Conservation (phyloP, 23 red algal species). For the Cyanidioschyzon merolae region DNA sequence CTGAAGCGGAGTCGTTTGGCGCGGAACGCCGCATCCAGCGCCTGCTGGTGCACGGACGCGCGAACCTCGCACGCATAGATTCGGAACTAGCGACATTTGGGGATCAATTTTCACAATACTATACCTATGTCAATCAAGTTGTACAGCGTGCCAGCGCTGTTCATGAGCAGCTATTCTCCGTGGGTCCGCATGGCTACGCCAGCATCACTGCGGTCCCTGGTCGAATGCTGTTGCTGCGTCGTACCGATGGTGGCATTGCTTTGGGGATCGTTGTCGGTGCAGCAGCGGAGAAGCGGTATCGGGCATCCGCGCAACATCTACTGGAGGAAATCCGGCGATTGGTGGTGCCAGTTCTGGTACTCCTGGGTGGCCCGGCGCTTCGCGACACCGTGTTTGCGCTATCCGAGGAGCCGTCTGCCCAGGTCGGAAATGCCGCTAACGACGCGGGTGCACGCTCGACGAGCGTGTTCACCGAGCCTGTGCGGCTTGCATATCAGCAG, state of each 20-base stretch:
- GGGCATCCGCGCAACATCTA: neutral
- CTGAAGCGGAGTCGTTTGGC: slow-evolving; percentile 57
- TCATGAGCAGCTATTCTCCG: neutral
- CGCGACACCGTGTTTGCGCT: neutral
- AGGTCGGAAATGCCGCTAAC: neutral
- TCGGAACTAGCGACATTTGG: slow-evolving; percentile 12
- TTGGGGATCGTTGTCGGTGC: neutral
- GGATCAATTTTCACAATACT: neutral
- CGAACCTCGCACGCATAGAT: slow-evolving; percentile 33
- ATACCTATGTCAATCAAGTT: neutral
- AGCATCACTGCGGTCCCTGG: neutral
- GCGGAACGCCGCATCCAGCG: slow-evolving; percentile 28
- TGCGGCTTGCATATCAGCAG: neutral
- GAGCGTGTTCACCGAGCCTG: neutral
- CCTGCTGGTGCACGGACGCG: slow-evolving; percentile 38
- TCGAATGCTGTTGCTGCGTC: neutral
- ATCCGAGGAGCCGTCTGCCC: no score
- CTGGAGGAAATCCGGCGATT: neutral
- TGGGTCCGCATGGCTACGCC: neutral
- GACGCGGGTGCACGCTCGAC: neutral
- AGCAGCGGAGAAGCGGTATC: slow-evolving; percentile 6
- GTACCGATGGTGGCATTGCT: neutral
- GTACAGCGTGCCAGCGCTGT: neutral
- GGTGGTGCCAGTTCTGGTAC: slow-evolving; percentile 13
- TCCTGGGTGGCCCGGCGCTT: slow-evolving; percentile 17